Evolutionary conservation across 2,329 filamentous ascomycete species (phyloP), one percentile per base, ranked within the genome.

Genomic region (Dendrostoma leiphaemia): DNA sequence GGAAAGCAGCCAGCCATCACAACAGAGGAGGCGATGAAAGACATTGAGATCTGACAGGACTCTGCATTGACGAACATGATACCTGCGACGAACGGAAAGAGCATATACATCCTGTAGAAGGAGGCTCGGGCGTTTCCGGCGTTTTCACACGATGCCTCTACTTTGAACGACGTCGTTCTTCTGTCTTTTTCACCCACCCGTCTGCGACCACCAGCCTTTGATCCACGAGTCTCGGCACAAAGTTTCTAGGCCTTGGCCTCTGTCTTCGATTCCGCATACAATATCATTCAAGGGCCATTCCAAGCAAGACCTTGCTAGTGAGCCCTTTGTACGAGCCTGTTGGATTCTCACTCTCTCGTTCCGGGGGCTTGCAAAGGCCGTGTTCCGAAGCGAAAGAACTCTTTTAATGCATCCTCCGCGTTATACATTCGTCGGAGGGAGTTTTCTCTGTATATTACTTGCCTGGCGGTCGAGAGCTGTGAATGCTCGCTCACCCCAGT

Each of bases 1-100:
- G 75, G 74, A 55, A 80, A 79, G 64, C 67, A 74, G 54, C 64
- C 69, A 7, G 70, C 71, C 51, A 69, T 72, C 35, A 60, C 69
- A 10, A 61, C 69, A 10, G 80, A 81, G 51, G 79, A 77, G 56
- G 70, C 73, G 29, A 82, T 84, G 80, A 84, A 82, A 72, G 81
- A 79, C 57, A 84, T 84, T 68, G 80, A 83, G 68, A 84, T 84
- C 62, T 84, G 71, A 64, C 59, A 57, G 52, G 51, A 53, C 58
- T 59, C 60, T 55, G 54, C 58, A 53, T 63, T 58, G 60, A 64
- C 54, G 62, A 60, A 58, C 46, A 63, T 56, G 62, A 64, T 56
- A 58, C 35, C 50, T 58, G 52, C 53, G 44, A 58, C 48, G 56
- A 53, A 50, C 45, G 48, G 53, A 43, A 57, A 54, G 47, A 59